phyloP scores from a whole-genome alignment of 169 alveolate species.

The Plasmodium ovale region DNA sequence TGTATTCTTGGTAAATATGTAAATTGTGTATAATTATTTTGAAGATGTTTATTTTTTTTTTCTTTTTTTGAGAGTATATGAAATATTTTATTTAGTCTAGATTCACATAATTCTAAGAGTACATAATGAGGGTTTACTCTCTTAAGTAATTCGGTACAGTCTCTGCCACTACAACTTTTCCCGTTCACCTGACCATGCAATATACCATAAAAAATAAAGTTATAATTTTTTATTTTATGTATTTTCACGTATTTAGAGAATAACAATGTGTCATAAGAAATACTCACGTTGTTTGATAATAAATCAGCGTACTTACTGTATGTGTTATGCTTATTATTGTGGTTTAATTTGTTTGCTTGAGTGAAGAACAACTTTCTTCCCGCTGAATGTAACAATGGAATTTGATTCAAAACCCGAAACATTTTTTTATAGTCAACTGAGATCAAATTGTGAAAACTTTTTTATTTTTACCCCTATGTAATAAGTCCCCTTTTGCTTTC shows the following conservation, averaged over 20 bases:
- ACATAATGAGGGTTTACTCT: slow-evolving; percentile 42
- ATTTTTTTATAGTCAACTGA: too few species aligned
- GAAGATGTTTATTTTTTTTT: neutral
- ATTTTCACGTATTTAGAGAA: slow-evolving; percentile 27
- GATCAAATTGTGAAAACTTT: too few species aligned
- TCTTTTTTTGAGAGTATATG: slow-evolving; percentile 6
- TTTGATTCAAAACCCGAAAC: too few species aligned
- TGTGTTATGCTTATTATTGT: neutral
- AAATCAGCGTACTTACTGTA: too few species aligned
- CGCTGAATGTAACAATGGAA: too few species aligned
- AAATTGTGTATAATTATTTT: slow-evolving; percentile 32
- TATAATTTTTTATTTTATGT: slow-evolving; percentile 20
- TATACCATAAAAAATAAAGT: slow-evolving; percentile 60
- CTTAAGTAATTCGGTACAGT: slow-evolving; percentile 16
- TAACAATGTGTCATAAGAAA: neutral
- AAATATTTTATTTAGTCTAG: slow-evolving; percentile 42
- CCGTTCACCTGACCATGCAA: slow-evolving; percentile 56
- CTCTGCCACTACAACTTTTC: slow-evolving; percentile 54
- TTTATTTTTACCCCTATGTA: too few species aligned
- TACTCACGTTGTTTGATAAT: neutral
- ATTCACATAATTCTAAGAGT: slow-evolving; percentile 53
- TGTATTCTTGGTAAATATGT: slow-evolving; percentile 72
- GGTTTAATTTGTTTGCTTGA: neutral
- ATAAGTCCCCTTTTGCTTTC: too few species aligned
- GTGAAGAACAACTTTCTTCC: neutral